phyloP scores from a whole-genome alignment of 305 asterid genomes.

The Fraxinus greggii region DNA sequence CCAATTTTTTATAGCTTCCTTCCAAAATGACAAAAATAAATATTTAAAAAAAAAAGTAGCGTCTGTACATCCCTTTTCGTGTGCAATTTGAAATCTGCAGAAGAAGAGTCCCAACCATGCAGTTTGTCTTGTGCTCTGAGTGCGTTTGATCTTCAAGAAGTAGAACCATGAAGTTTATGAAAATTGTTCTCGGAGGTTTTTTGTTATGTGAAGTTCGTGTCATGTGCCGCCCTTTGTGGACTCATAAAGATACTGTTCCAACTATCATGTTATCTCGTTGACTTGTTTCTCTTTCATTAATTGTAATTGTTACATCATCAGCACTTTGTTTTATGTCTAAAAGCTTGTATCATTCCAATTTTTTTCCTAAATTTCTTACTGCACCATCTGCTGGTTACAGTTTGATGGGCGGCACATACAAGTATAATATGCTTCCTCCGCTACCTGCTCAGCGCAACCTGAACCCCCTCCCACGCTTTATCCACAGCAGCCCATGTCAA shows the following conservation, averaged over 20 bases:
- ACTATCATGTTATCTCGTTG: not conserved
- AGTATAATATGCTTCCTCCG: slow-evolving; percentile 78
- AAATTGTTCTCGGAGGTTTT: not conserved
- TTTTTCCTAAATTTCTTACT: not conserved
- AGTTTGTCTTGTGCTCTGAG: not conserved
- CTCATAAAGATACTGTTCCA: not conserved
- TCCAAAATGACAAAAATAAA: not conserved
- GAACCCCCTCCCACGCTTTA: slow-evolving; percentile 97
- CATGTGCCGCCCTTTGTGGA: not conserved
- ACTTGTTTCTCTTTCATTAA: not conserved
- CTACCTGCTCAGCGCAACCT: slow-evolving; percentile 93
- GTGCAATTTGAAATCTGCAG: not conserved
- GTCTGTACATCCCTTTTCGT: not conserved
- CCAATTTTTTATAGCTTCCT: not conserved
- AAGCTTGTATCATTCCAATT: not conserved
- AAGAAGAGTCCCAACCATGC: not conserved
- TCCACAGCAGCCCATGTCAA: slow-evolving; percentile 93
- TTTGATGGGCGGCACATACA: slow-evolving; percentile 53
- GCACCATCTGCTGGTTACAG: slow-evolving; percentile 35
- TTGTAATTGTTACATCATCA: not conserved
- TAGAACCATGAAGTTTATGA: not conserved
- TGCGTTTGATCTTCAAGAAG: not conserved
- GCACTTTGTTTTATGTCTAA: not conserved
- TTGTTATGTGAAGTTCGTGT: not conserved
- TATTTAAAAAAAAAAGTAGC: not conserved